These are phyloP conservation scores for Chlamydomonas sp. DNA, from an alignment of 139 green algal genomes.

Conservation along the genomic window DNA sequence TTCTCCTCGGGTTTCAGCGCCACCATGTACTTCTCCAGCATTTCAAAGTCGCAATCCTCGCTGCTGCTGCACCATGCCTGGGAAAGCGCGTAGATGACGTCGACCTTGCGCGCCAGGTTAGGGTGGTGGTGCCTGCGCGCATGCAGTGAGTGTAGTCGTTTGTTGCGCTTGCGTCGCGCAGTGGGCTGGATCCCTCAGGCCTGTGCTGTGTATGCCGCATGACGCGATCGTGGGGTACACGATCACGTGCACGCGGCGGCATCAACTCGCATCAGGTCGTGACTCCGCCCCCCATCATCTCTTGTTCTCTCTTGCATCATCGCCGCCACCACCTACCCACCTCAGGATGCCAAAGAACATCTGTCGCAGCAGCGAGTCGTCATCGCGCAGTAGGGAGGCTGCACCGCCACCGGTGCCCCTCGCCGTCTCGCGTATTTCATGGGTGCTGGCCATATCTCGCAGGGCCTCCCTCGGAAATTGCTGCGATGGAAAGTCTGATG, in stretches of 20 bases:
- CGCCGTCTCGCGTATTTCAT: too few species aligned
- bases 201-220: not conserved
- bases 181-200: not conserved
- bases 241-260: not conserved
- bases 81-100: slow-evolving; percentile 76
- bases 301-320: too few species aligned
- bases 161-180: not conserved
- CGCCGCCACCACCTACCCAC: too few species aligned
- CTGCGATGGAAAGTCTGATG: too few species aligned
- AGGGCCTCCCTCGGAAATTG: too few species aligned
- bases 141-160: not conserved
- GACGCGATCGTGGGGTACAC: not conserved
- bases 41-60: slow-evolving; percentile 67
- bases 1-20: slow-evolving; percentile 69
- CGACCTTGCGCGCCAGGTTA: slow-evolving; percentile 55
- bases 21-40: slow-evolving; percentile 64
- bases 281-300: too few species aligned
- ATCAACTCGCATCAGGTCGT: too few species aligned
- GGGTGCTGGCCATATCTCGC: too few species aligned
- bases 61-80: slow-evolving; percentile 58
- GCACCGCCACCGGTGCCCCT: too few species aligned
- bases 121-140: slow-evolving; percentile 60
- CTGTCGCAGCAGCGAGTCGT: slow-evolving; percentile 56
- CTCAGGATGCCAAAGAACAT: slow-evolving; percentile 60
- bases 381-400: slow-evolving; percentile 40